Conservation (phyloP, 352 stramenopile genomes). For the Plasmopara halstedii region DNA sequence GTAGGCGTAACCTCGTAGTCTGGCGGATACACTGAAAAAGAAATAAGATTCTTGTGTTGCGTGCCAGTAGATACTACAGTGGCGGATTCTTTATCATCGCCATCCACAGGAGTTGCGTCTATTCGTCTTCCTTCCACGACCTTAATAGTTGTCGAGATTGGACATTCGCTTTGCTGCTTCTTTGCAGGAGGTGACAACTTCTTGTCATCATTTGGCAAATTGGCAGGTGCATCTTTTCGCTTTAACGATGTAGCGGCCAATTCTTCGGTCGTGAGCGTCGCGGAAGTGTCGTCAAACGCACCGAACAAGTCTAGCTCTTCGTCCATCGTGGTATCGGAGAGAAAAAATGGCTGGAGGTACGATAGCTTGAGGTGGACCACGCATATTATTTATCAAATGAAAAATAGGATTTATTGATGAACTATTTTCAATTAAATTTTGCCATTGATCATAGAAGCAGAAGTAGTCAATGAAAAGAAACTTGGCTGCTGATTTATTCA, state of each 20-base stretch:
- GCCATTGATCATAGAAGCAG: too few relatives aligned
- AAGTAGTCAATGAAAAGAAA: too few relatives aligned
- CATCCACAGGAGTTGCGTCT: conserved; percentile 45
- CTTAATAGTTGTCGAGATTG: conserved; percentile 38
- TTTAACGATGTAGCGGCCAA: conserved; percentile 35
- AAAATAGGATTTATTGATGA: too few relatives aligned
- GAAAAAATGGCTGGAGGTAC: conserved; percentile 14
- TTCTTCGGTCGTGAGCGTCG: conserved; percentile 55
- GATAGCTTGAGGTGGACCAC: conserved; percentile 1
- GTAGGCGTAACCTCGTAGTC: conserved; percentile 45
- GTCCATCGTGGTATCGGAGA: conserved; percentile 24
- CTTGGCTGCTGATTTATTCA: too few relatives aligned
- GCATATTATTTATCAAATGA: neutral
- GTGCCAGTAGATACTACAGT: conserved; percentile 87
- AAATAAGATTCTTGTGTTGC: conserved; percentile 94
- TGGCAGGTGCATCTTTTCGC: conserved; percentile 30
- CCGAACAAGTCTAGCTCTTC: conserved; percentile 92
- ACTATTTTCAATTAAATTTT: too few relatives aligned
- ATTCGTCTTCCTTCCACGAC: conserved; percentile 71
- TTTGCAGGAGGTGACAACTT: conserved; percentile 34
- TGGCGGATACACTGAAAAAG: conserved; percentile 88
- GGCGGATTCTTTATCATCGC: conserved; percentile 19
- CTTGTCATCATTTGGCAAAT: conserved; percentile 22
- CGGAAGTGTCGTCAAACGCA: conserved; percentile 83
- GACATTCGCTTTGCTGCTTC: conserved; percentile 35